phyloP scores from a whole-genome alignment of 345 rosid genomes.

The Aquilaria malaccensis region DNA sequence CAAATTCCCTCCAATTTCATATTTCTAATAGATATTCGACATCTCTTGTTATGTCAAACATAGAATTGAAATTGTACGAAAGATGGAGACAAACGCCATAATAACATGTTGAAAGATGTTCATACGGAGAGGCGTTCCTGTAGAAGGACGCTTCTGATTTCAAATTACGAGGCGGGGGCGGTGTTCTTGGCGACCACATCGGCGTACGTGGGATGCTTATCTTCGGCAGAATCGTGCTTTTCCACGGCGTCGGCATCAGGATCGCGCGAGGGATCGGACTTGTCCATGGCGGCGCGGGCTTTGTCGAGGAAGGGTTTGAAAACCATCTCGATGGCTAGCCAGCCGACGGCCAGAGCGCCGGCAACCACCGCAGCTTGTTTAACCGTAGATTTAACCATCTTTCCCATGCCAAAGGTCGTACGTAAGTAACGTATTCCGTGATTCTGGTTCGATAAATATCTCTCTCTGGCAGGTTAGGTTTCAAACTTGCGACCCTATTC shows the following conservation, averaged over 20 bases:
- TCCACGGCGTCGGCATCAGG: conserved; percentile 30
- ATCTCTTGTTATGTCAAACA: too few relatives aligned
- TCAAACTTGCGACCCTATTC: too few relatives aligned
- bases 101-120: too few relatives aligned
- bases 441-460: conserved; percentile 1
- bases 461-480: neutral
- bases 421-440: neutral
- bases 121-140: too few relatives aligned
- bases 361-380: conserved; percentile 57
- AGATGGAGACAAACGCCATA: too few relatives aligned
- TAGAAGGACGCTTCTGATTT: too few relatives aligned
- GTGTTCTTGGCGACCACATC: conserved; percentile 10
- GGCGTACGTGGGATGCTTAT: neutral
- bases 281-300: conserved; percentile 57
- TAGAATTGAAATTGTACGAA: too few relatives aligned
- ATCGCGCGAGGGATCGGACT: conserved; percentile 49
- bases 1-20: too few relatives aligned
- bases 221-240: neutral
- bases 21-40: too few relatives aligned
- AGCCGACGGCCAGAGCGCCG: conserved; percentile 69
- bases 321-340: conserved; percentile 79
- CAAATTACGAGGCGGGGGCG: too few relatives aligned
- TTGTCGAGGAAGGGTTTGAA: conserved; percentile 70
- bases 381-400: conserved; percentile 1
- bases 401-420: conserved; percentile 9